These are phyloP conservation scores for Cyclotella atomus DNA, from an alignment of 108 stramenopile genomes.

Conservation along the genomic window DNA sequence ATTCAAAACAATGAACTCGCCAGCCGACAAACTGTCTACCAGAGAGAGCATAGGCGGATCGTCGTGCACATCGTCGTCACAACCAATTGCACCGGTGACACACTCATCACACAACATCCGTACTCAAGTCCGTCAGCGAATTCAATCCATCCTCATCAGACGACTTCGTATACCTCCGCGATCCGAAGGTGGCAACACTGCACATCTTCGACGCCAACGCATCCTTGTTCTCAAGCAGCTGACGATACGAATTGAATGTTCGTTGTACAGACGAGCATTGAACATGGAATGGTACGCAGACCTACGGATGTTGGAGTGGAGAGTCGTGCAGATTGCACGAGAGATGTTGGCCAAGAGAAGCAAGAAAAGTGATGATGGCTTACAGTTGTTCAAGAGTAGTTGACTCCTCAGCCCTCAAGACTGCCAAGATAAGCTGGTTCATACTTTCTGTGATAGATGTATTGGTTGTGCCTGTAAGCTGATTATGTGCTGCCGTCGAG, in stretches of 20 bases:
- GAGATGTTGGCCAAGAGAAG: background rate
- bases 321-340: background rate
- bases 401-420: background rate
- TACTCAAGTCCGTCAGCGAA: background rate
- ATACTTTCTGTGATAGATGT: no score
- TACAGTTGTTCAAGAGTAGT: background rate
- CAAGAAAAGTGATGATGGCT: background rate
- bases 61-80: background rate
- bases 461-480: no score
- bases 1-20: no score
- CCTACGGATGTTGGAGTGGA: background rate
- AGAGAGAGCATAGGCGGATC: no score
- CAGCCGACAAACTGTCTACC: no score
- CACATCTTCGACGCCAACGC: background rate
- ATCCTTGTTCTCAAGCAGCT: background rate
- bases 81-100: background rate
- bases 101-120: background rate
- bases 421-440: no score
- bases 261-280: background rate
- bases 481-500: no score
- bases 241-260: background rate
- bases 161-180: background rate
- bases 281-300: constrained; percentile 4
- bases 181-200: background rate
- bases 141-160: background rate